Percentiles rank a stretch among this genome's conserved stretches.
Evolutionary conservation across 164 flowering plant genomes (phyloP).

Genomic region (Kingdonia uniflora): DNA sequence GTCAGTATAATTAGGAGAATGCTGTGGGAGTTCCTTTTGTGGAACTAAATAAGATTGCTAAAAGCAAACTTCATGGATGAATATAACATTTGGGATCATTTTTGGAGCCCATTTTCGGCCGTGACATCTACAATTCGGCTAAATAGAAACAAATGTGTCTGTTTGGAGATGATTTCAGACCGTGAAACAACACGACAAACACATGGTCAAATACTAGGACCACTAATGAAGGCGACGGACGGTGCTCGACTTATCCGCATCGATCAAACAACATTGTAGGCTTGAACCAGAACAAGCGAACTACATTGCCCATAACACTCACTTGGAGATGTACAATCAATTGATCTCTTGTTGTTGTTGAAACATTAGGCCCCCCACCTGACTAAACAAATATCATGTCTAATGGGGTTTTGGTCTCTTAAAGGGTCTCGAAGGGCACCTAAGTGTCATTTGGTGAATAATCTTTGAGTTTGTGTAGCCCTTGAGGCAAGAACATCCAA

Average conservation of each 20-base stretch:
- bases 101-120: not conserved
- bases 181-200: not conserved
- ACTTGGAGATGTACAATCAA: not conserved
- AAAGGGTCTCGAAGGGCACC: not conserved
- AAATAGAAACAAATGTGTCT: not conserved
- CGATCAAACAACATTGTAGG: conserved; percentile 1
- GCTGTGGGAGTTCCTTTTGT: too few relatives aligned
- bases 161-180: not conserved
- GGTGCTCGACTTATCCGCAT: not conserved
- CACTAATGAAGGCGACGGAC: not conserved
- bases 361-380: not conserved
- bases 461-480: too few relatives aligned
- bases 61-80: too few relatives aligned
- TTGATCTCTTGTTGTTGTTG: not conserved
- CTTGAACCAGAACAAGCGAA: not conserved
- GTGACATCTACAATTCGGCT: not conserved
- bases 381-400: not conserved
- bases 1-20: too few relatives aligned
- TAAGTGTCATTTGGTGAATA: not conserved
- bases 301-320: not conserved
- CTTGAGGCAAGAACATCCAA: not conserved
- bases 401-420: not conserved
- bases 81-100: too few relatives aligned
- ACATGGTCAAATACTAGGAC: not conserved
- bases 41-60: too few relatives aligned